Evolutionary conservation across 2,329 filamentous ascomycete species (phyloP), one percentile per base, ranked within the genome.

Genomic region (Penicillium sp.): DNA sequence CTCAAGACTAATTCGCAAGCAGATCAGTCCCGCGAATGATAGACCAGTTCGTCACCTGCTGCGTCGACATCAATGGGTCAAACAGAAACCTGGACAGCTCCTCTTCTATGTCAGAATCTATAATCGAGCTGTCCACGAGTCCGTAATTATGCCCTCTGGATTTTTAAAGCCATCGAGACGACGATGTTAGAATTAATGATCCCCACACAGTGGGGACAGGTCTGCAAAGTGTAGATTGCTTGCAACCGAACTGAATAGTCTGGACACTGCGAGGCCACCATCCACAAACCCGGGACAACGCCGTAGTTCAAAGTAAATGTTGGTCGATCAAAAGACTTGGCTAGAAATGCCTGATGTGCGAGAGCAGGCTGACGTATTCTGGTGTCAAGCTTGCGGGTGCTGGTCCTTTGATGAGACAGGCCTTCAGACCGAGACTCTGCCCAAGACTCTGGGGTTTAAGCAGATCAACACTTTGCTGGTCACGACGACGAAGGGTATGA

Each of bases 161-260:
- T 27, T 23, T 45, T 40, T 11, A 60, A 15, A 20, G 55, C 57
- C 6, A 60, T 31, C 4, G 52, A 54, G 1, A 44, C 52, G 4
- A 49, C 26, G 4, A 57, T 31, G 18, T 57, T 58, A 5, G 61
- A 60, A 47, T 61, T 63, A n/a, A 59, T 27, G 23, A 61, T 53
- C 14, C 56, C 59, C 27, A 61, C 56, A 18, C 51, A 58, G 29
- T 61, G 61, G 2, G 61, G 56, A 56, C 57, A 63, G 3, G 25
- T 31, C 8, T 49, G 43, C 29, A 60, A 52, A 9, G 46, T 46
- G 6, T 57, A n/a, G 22, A 63, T 57, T 20, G 59, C 61, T 11
- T 46, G 55, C 14, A 55, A 37, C 1, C 59, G 59, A 43, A 60
- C 22, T 4, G 37, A 37, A 31, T 56, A 44, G 11, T 63, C 45